Evolutionary conservation across 2,329 filamentous ascomycete genomes (phyloP).

Genomic region (Colletotrichum shisoi): DNA sequence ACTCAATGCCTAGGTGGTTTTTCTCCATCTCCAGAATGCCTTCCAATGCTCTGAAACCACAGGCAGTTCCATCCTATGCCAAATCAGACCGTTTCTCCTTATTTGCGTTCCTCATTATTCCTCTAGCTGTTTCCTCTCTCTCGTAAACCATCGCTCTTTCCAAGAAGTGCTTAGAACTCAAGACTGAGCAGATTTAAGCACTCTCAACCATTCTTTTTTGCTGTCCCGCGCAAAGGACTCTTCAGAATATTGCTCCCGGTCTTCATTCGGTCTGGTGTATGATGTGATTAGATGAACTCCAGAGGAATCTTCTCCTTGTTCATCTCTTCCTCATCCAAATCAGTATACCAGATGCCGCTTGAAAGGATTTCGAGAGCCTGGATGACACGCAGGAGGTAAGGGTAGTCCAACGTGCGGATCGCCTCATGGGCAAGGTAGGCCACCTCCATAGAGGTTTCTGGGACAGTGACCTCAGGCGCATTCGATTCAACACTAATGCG

Average conservation of each 20-base stretch:
- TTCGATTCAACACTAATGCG: constrained; percentile 12
- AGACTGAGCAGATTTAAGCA: not conserved
- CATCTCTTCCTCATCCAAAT: not conserved
- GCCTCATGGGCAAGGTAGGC: constrained; percentile 1
- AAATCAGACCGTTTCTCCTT: too few species aligned
- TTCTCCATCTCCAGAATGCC: too few species aligned
- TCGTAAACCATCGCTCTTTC: too few species aligned
- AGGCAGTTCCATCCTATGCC: too few species aligned
- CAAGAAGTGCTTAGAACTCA: too few species aligned
- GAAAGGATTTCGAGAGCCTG: not conserved
- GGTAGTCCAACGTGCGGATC: not conserved
- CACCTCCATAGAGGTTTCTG: not conserved
- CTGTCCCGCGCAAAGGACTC: not conserved
- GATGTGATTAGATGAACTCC: not conserved
- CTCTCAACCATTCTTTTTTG: not conserved
- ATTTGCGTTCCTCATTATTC: too few species aligned
- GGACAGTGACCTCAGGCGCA: not conserved
- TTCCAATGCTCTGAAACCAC: too few species aligned
- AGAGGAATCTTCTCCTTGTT: not conserved
- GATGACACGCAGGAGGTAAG: not conserved
- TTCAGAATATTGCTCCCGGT: not conserved
- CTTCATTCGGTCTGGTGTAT: too few species aligned
- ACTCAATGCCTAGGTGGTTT: too few species aligned
- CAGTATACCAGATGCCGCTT: not conserved
- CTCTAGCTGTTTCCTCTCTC: too few species aligned